Evolutionary conservation across 1,284 basidiomycete genomes (phyloP).

Genomic region (Macrocystidia cucumis): DNA sequence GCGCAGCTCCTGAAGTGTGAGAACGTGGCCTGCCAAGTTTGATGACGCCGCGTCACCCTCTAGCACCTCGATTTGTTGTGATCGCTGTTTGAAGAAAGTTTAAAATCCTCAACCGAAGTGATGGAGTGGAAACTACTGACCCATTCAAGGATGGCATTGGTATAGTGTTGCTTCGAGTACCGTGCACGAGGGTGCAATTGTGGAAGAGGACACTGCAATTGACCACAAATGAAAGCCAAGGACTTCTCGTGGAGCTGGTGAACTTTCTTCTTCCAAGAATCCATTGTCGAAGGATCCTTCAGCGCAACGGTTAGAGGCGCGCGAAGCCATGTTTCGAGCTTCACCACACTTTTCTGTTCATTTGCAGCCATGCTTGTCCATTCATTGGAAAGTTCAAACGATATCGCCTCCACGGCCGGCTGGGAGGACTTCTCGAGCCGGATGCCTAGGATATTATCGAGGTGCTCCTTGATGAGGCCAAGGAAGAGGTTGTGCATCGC

Average conservation of each 20-base stretch:
- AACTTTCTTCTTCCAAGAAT: constrained; percentile 1
- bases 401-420: background rate
- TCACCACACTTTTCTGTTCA: background rate
- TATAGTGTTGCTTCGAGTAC: constrained; percentile 1
- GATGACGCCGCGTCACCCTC: background rate
- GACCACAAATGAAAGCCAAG: too few relatives aligned
- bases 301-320: constrained; percentile 2
- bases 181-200: background rate
- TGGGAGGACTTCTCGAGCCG: background rate
- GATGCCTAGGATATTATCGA: constrained; percentile 9
- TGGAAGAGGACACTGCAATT: too few relatives aligned
- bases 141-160: constrained; percentile 1
- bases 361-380: constrained; percentile 1
- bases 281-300: background rate
- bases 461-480: constrained; percentile 10
- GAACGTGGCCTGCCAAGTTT: constrained; percentile 8
- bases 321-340: constrained; percentile 1
- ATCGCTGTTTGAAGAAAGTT: background rate
- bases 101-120: too few relatives aligned
- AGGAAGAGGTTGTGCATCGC: constrained; percentile 14
- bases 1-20: constrained; percentile 12
- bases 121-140: background rate
- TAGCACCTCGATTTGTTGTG: constrained; percentile 1
- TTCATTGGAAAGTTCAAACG: background rate
- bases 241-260: too few relatives aligned